Base-by-base conservation (phyloP, 805 yeast species). In the Starmera quercuum region DNA sequence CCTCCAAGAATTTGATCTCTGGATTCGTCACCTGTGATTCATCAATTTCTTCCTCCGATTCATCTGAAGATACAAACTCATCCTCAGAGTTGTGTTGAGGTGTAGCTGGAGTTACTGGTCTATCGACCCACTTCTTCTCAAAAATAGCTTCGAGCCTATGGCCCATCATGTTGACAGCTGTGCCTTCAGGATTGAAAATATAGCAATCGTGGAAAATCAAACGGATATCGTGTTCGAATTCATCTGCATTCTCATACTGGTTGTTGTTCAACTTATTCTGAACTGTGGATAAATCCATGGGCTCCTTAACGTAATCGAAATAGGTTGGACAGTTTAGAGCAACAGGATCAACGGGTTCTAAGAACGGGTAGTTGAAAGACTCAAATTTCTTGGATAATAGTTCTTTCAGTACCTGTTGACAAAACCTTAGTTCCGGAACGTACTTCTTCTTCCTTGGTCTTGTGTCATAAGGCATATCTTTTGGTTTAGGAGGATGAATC, bases 121-220 rank as follows among this genome's bases (percentile, higher is more conserved):
- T 76, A 45, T 85, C 87, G 17, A 75, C 71, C 97, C 97, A 90
- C 56, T 78, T 80, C 50, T 83, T 78, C 49, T 86, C 83, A 53
- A 90, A 92, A 3, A 83, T 73, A 19, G 78, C 79, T 59, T 92
- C 97, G 36, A 92, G 65, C 47, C 87, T 72, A 56, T 85, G 95
- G 14, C 97, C 98, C 95, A 92, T 83, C 71, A 75, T 73, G 57
- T 88, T 86, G 24, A 92, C 98, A 31, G 95, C 95, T 5, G 95
- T 79, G n/a, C 96, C 95, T 48, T 83, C 95, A 2, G 98, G 97
- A 59, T 92, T 92, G 64, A 90, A 92, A 12, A 71, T 67, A 56
- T 85, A 92, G 62, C 97, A 90, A 61, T 92, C 90, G 41, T 73
- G 66, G 63, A 92, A 88, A 38, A 92, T 83, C 40, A 87, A 69